Base-by-base conservation (phyloP, 2,329 filamentous ascomycete species). In the Coniochaeta hoffmannii region DNA sequence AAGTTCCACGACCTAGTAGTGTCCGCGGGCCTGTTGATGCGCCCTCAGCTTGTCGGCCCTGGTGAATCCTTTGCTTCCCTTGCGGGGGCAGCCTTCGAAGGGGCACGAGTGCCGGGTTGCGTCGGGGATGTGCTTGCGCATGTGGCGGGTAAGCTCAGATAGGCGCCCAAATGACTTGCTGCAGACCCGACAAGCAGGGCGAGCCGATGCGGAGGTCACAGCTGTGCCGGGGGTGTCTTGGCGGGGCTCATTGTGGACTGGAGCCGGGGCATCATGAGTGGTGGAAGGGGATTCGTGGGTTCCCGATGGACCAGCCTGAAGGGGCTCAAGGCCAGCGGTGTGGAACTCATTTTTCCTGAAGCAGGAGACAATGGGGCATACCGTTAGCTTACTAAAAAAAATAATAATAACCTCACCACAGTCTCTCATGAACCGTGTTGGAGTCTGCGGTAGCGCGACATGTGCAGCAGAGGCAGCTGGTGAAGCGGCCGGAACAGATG, bases 301-400 rank as follows among this genome's bases (percentile, higher is more conserved):
- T n/a, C n/a, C n/a, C n/a, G n/a, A n/a, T n/a, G n/a, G n/a, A n/a
- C n/a, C n/a, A n/a, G n/a, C n/a, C n/a, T n/a, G n/a, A n/a, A n/a
- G n/a, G n/a, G n/a, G n/a, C n/a, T n/a, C n/a, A n/a, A n/a, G n/a
- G n/a, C n/a, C n/a, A n/a, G n/a, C n/a, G n/a, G n/a, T n/a, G n/a
- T n/a, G n/a, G n/a, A n/a, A n/a, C n/a, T n/a, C n/a, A n/a, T 8
- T 32, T 7, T 32, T 7, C 30, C 30, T 8, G 30, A 12, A 12
- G 30, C 34, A 12, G 34, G n/a, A n/a, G 22, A 15, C 19, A 17
- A 12, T 2, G 41, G 41, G 41, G 41, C 41, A 46, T 46, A 46
- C 41, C 41, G 26, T 46, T 46, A 46, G 41, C 41, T 15, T 46
- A 46, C 22, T 46, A 46, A 46, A 46, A 46, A 46, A 41, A 44